phyloP scores from a whole-genome alignment of 768 basidiomycete species.

The Suillus plorans region DNA sequence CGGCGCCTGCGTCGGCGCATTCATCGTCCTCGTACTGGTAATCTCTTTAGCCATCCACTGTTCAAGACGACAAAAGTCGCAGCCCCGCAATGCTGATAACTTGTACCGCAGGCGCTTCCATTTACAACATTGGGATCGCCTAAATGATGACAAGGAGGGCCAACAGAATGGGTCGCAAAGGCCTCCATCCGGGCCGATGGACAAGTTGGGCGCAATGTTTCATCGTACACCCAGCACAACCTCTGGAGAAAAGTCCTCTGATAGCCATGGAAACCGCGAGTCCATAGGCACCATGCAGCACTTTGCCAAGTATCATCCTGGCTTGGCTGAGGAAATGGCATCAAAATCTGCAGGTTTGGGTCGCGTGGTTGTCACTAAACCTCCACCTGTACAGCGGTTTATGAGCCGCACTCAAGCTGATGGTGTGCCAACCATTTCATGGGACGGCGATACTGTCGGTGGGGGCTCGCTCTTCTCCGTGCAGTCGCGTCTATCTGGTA shows the following conservation, averaged over 20 bases:
- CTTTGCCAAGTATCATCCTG: slow-evolving; percentile 60
- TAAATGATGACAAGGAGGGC: slow-evolving; percentile 48
- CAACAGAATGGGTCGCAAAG: slow-evolving; percentile 43
- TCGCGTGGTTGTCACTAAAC: slow-evolving; percentile 22
- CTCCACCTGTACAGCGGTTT: slow-evolving; percentile 43
- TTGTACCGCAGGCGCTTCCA: slow-evolving; percentile 43
- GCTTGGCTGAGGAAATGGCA: slow-evolving; percentile 53
- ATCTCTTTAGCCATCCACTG: slow-evolving; percentile 55
- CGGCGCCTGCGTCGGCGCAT: slow-evolving; percentile 61
- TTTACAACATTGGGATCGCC: slow-evolving; percentile 55
- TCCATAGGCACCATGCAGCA: slow-evolving; percentile 34
- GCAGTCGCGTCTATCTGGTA: slow-evolving; percentile 40
- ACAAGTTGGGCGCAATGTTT: slow-evolving; percentile 63
- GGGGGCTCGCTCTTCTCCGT: slow-evolving; percentile 52
- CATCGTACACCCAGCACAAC: slow-evolving; percentile 54
- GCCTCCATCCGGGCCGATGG: slow-evolving; percentile 45
- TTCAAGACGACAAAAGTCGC: slow-evolving; percentile 41
- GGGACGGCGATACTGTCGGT: slow-evolving; percentile 48
- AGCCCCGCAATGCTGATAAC: slow-evolving; percentile 41
- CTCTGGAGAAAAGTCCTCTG: slow-evolving; percentile 46
- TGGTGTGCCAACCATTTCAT: slow-evolving; percentile 41
- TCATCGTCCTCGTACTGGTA: slow-evolving; percentile 47
- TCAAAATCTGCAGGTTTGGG: slow-evolving; percentile 26
- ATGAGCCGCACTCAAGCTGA: slow-evolving; percentile 41
- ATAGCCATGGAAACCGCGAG: slow-evolving; percentile 34